Evolutionary conservation across 2,329 filamentous ascomycete species (phyloP), one percentile per base, ranked within the genome.

Genomic region (Leptosphaerulina australis): DNA sequence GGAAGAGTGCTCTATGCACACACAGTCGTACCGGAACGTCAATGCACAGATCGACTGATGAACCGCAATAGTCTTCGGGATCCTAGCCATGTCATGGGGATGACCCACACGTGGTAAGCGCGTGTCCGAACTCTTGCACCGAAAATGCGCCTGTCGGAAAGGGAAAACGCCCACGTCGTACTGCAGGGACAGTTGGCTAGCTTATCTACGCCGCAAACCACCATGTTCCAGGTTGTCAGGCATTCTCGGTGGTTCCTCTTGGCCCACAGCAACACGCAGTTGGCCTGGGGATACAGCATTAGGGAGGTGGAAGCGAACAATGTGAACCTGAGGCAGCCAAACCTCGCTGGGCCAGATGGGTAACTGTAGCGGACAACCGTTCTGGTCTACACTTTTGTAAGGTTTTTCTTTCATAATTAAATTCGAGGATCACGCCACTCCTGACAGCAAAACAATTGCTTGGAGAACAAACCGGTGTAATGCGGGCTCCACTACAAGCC

Each of bases 81-180:
- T 51, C 36, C 48, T 43, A 43, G 10, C 48, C 48, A 46, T 51
- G 41, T 51, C 28, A 37, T 37, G 37, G 48, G 48, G 37, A 17
- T 33, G 37, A 39, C 31, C 44, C 38, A 53, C 50, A 53, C 50
- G 44, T 53, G 50, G 50, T 53, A 48, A 39, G 44, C 50, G 50
- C 50, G 44, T 53, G 50, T 48, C 17, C 43, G 47, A 48, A 44
- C 28, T 43, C 28, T 44, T 34, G 43, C 43, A 38, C 50, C 43
- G 50, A 35, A 36, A 37, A 45, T 30, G 28, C 21, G 48, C 46
- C 37, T 51, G 41, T 46, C 41, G 41, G 48, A 46, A 51, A 38
- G 34, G 41, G 48, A 46, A 48, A 25, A 44, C 50, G 38, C 38
- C 50, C 33, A 53, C 21, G 50, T 53, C 31, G 38, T 48, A 53